Base-by-base conservation (phyloP, 140 eudicot genomes). In the Senecio squalidus region DNA sequence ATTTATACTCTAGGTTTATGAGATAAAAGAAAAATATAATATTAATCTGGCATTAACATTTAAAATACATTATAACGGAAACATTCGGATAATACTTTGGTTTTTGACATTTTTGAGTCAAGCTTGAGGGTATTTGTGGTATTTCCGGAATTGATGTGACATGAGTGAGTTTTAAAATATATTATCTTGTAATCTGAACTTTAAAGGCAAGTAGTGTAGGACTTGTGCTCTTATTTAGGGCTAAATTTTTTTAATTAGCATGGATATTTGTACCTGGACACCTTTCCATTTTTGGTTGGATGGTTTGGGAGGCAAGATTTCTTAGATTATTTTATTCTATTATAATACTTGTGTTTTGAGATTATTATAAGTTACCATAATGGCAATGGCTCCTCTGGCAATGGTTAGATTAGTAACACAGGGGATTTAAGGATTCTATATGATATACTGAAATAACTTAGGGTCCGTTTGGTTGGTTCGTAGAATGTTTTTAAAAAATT, bases 251-350 rank as follows among this genome's bases (percentile, higher is more conserved):
- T 54, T 15, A 54, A 71, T 54, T 34, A 63, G 66, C 61, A 55
- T 71, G 39, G 71, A 55, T 45, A 46, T 63, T 18, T 55, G 77
- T 29, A 63, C 66, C 77, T 60, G 54, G 60, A 64, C 77, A 71
- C 77, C 29, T 71, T 71, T 71, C 77, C 77, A 3, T n/a, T 63
- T 71, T 14, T 54, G 77, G 71, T 71, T 71, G 77, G 77, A 55
- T 55, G 71, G 3, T 71, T 48, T 55, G 77, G 77, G 77, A 53
- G 77, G 71, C 77, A 71, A 64, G 60, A 71, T 46, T 71, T 45
- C 44, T 22, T 13, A 43, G 2, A 23, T 46, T 55, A 43, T 49
- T 60, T 39, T 69, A 40, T 20, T n/a, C 20, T 51, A 38, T 46
- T n/a, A 0, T 22, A 23, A 48, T 4, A 49, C 9, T 5, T 22